Percentiles rank a stretch among this genome's conserved stretches.
Conservation (phyloP, 2,329 filamentous ascomycete species). For the Penicillium sp. region DNA sequence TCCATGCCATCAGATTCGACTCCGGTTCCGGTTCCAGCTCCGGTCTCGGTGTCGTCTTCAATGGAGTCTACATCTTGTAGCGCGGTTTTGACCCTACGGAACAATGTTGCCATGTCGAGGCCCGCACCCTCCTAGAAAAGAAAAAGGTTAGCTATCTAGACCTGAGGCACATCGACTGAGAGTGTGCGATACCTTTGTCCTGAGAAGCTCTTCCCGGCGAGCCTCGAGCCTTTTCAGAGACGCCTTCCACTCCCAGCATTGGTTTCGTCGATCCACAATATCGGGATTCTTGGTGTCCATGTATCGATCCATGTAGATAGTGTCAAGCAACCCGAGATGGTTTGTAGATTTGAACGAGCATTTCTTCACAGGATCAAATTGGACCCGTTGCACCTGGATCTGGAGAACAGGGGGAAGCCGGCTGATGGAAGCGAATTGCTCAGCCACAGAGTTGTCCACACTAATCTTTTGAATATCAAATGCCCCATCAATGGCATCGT, state of each 20-base stretch:
- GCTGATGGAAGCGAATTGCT: constrained; percentile 69
- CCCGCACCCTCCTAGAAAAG: constrained; percentile 20
- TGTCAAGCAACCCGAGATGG: constrained; percentile 74
- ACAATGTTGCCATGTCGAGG: constrained; percentile 31
- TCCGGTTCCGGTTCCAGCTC: constrained; percentile 16
- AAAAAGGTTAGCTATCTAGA: constrained; percentile 5
- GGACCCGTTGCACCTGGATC: constrained; percentile 80
- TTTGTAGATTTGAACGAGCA: constrained; percentile 70
- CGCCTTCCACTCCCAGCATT: constrained; percentile 72
- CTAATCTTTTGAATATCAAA: constrained; percentile 78
- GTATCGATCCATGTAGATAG: constrained; percentile 84
- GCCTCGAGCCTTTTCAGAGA: constrained; percentile 57
- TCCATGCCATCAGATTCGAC: constrained; percentile 38
- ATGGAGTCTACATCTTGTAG: constrained; percentile 43
- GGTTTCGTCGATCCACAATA: constrained; percentile 62
- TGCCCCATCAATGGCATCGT: constrained; percentile 78
- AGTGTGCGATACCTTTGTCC: constrained; percentile 26
- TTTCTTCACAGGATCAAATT: constrained; percentile 62
- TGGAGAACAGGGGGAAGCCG: constrained; percentile 81
- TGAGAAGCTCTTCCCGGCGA: constrained; percentile 44
- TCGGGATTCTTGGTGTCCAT: constrained; percentile 62
- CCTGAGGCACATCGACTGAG: neutral
- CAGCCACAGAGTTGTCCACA: constrained; percentile 58
- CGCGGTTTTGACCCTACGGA: constrained; percentile 40
- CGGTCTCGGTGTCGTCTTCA: constrained; percentile 31